Evolutionary conservation across 2,329 filamentous ascomycete species (phyloP), one percentile per base, ranked within the genome.

Genomic region (Calonectria montana): DNA sequence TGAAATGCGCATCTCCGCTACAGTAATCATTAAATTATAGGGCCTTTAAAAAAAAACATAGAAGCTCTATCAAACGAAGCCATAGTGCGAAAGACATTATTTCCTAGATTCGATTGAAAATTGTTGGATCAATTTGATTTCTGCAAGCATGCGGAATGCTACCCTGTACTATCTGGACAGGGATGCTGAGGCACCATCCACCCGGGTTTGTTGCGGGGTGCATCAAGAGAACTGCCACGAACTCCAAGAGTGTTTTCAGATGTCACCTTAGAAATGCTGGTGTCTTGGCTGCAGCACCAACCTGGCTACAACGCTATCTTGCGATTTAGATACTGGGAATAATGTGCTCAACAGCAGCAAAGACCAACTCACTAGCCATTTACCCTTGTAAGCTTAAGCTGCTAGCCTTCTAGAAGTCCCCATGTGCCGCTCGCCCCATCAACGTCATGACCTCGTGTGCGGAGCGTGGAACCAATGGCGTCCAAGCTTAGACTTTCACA

Each of bases 401-500:
- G 53, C 53, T 59, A 39, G 53, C 21, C 53, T 59, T 59, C 53
- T 59, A 59, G 53, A 59, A 55, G 18, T 59, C 21, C 57, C 25
- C 57, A 62, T 62, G 57, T 45, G 57, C 57, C 43, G 37, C 25
- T 16, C 23, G 35, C 57, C 57, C 47, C 37, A 16, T 55, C 25
- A 64, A 73, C 71, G 71, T 73, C 71, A 73, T 68, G 57, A 29
- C 37, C 66, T 59, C 48, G 27, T 55, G 65, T 31, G 48, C 37
- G 59, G 50, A 61, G 31, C 6, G 59, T 23, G 35, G 16, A 23
- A n/a, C 67, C 53, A 70, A 66, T 71, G 37, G 27, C 27, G 50
- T 25, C 37, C 70, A 59, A 61, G 69, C 53, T 55, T 72, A 57
- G 70, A 75, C 74, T 79, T 78, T 80, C 77, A 80, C 78, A 78